Evolutionary conservation across 768 basidiomycete species (phyloP).

Genomic region (Suillus variegatus): DNA sequence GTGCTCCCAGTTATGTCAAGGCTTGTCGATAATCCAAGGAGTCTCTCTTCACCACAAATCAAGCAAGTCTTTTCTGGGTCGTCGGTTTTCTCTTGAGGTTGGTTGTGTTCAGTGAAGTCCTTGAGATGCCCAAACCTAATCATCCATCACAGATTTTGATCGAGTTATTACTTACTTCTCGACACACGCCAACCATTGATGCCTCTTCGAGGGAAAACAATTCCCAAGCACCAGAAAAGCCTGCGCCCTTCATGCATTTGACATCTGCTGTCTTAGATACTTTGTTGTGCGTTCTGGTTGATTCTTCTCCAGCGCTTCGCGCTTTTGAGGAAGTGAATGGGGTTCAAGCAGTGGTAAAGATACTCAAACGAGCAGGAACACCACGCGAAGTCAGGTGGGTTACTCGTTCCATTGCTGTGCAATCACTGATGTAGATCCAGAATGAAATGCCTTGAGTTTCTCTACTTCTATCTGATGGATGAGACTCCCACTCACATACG

Average conservation of each 20-base stretch:
- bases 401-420: conserved; percentile 48
- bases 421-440: conserved; percentile 39
- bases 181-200: conserved; percentile 51
- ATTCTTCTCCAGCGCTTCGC: conserved; percentile 73
- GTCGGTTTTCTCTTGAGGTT: conserved; percentile 70
- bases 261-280: conserved; percentile 81
- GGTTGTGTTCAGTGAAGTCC: conserved; percentile 14
- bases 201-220: conserved; percentile 6
- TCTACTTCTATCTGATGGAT: conserved; percentile 93
- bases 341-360: conserved; percentile 80
- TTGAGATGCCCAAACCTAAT: conserved; percentile 9
- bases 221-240: conserved; percentile 24
- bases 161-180: conserved; percentile 68
- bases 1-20: conserved; percentile 53
- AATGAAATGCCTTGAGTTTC: conserved; percentile 95
- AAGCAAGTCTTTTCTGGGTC: conserved; percentile 71
- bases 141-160: conserved; percentile 58
- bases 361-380: conserved; percentile 82
- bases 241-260: conserved; percentile 41
- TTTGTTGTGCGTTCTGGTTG: conserved; percentile 85
- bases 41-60: conserved; percentile 65
- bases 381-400: conserved; percentile 85
- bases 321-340: conserved; percentile 78
- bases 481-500: conserved; percentile 47
- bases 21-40: conserved; percentile 77